Percentiles rank a stretch among this genome's conserved stretches.
These are phyloP conservation scores for Tuber borchii DNA, from an alignment of 495 filamentous ascomycete species.

Conservation along the genomic window DNA sequence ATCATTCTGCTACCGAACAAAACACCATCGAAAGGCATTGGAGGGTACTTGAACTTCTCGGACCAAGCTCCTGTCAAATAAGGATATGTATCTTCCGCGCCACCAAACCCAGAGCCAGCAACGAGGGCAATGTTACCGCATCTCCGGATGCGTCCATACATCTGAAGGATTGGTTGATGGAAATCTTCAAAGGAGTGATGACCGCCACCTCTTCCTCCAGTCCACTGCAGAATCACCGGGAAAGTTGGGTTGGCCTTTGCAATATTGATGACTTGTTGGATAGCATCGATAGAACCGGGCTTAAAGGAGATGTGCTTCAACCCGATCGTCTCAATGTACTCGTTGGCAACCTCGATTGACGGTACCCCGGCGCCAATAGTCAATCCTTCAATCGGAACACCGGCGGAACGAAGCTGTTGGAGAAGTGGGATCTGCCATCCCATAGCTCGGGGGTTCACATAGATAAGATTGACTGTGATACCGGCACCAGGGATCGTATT, in stretches of 20 bases:
- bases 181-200: slow-evolving; percentile 96
- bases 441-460: slow-evolving; percentile 94
- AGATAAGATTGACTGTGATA: slow-evolving; percentile 91
- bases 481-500: slow-evolving; percentile 82
- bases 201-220: slow-evolving; percentile 84
- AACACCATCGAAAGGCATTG: slow-evolving; percentile 90
- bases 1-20: slow-evolving; percentile 89
- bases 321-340: slow-evolving; percentile 89
- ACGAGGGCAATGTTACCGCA: slow-evolving; percentile 80
- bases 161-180: slow-evolving; percentile 83
- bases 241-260: slow-evolving; percentile 85
- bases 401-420: slow-evolving; percentile 72
- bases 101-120: slow-evolving; percentile 87
- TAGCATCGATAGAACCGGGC: slow-evolving; percentile 81
- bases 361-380: slow-evolving; percentile 93
- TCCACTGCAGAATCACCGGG: slow-evolving; percentile 90
- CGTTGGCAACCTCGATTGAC: slow-evolving; percentile 85
- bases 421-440: slow-evolving; percentile 94
- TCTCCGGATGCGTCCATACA: slow-evolving; percentile 78
- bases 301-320: slow-evolving; percentile 95
- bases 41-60: slow-evolving; percentile 72
- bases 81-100: slow-evolving; percentile 83
- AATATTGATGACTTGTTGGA: slow-evolving; percentile 85
- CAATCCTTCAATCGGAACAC: slow-evolving; percentile 87
- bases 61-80: slow-evolving; percentile 89